Percentiles rank a stretch among this genome's conserved stretches.
Conservation (phyloP, 1,284 basidiomycete species). For the Ustilago esculenta region DNA sequence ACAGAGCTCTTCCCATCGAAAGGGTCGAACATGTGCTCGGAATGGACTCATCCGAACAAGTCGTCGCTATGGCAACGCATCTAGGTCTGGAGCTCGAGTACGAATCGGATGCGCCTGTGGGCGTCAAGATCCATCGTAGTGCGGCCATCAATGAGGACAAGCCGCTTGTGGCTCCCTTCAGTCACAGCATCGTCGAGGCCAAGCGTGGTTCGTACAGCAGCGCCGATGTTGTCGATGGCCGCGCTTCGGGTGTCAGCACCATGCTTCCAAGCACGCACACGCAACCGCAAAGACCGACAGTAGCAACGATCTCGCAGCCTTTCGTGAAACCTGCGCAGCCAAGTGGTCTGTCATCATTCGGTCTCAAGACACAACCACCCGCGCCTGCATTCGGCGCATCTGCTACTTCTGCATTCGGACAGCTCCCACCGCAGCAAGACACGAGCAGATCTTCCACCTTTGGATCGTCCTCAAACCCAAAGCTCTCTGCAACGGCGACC, state of each 20-base stretch:
- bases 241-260: slow-evolving; percentile 33
- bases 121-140: slow-evolving; percentile 49
- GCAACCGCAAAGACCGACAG: background rate
- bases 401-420: slow-evolving; percentile 10
- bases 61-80: slow-evolving; percentile 62
- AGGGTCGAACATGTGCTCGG: slow-evolving; percentile 41
- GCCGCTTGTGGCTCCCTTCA: slow-evolving; percentile 66
- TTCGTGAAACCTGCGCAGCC: background rate
- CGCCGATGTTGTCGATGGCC: slow-evolving; percentile 81
- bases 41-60: slow-evolving; percentile 50
- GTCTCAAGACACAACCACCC: background rate
- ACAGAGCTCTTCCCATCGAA: slow-evolving; percentile 54
- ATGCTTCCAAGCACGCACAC: background rate
- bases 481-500: slow-evolving; percentile 22
- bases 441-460: slow-evolving; percentile 6
- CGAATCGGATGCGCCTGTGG: slow-evolving; percentile 18
- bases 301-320: background rate
- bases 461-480: slow-evolving; percentile 8
- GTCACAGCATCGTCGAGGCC: slow-evolving; percentile 75
- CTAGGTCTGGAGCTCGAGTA: slow-evolving; percentile 66
- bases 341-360: slow-evolving; percentile 5
- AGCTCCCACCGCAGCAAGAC: slow-evolving; percentile 8
- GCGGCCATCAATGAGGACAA: slow-evolving; percentile 71
- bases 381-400: background rate
- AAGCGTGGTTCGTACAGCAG: slow-evolving; percentile 75